Conservation (phyloP, 1,139 yeast genomes). For the Suhomyces bolitotheri region DNA sequence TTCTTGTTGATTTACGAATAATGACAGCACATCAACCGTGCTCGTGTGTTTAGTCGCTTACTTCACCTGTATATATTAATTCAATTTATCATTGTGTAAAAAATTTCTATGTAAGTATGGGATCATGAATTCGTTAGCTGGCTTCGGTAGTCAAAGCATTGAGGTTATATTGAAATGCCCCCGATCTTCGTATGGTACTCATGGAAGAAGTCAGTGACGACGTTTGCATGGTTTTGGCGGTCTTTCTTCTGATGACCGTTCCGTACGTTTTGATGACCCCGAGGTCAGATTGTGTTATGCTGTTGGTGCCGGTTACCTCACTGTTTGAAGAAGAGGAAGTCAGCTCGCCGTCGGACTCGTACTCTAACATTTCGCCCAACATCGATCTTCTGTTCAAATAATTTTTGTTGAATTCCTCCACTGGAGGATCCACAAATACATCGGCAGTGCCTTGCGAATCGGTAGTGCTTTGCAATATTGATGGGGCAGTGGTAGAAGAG, state of each 20-base stretch:
- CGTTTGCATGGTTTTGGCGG: conserved; percentile 12
- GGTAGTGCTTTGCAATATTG: conserved; percentile 7
- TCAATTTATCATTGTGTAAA: conserved; percentile 4
- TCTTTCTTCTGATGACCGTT: conserved; percentile 14
- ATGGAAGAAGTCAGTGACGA: conserved; percentile 14
- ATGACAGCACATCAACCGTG: conserved; percentile 11
- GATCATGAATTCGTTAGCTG: too few relatives aligned
- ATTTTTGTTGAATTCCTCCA: conserved; percentile 26
- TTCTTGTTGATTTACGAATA: conserved; percentile 17
- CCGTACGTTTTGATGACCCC: conserved; percentile 25
- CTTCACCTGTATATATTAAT: conserved; percentile 19
- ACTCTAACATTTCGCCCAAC: conserved; percentile 50
- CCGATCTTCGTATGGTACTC: conserved; percentile 23
- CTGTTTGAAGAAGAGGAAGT: conserved; percentile 11
- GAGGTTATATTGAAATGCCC: conserved; percentile 19
- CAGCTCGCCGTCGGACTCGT: conserved; percentile 36
- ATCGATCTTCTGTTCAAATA: conserved; percentile 41
- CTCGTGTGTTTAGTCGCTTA: conserved; percentile 14
- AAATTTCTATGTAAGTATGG: too few relatives aligned
- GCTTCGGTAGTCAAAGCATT: too few relatives aligned
- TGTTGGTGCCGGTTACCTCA: conserved; percentile 5
- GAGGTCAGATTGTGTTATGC: conserved; percentile 17
- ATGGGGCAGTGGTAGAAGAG: conserved; percentile 4
- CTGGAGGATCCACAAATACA: conserved; percentile 22
- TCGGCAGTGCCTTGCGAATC: conserved; percentile 10